These are phyloP conservation scores for Hypoxylon fragiforme DNA, from an alignment of 495 filamentous ascomycete species.

Conservation along the genomic window DNA sequence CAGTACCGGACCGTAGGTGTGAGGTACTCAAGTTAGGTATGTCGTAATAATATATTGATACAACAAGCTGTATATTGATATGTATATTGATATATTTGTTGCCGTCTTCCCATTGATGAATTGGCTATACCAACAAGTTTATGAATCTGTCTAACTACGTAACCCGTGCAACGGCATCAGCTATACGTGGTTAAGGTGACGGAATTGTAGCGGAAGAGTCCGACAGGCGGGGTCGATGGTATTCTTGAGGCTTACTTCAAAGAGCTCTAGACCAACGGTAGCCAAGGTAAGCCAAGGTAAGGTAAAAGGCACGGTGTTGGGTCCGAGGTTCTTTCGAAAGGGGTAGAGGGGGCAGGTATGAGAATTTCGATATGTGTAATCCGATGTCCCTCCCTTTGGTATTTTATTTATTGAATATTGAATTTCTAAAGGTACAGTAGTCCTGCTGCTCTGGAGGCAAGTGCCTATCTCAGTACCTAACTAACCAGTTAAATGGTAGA, in stretches of 20 bases:
- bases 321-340: neutral
- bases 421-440: no score
- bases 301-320: neutral
- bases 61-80: no score
- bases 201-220: constrained; percentile 26
- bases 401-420: no score
- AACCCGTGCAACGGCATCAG: constrained; percentile 7
- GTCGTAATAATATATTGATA: constrained; percentile 1
- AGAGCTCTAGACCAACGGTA: neutral
- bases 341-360: constrained; percentile 15
- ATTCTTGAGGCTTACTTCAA: no score
- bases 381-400: constrained; percentile 13
- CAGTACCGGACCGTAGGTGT: constrained; percentile 11
- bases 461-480: no score
- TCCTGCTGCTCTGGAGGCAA: no score
- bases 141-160: neutral
- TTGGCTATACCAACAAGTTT: neutral
- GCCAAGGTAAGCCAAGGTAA: no score
- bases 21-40: neutral
- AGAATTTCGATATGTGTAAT: constrained; percentile 31
- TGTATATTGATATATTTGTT: neutral
- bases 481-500: no score
- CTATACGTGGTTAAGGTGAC: constrained; percentile 7
- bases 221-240: constrained; percentile 25
- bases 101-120: constrained; percentile 8